Conservation (phyloP, 73 alveolate species). For the Loxodes magnus region DNA sequence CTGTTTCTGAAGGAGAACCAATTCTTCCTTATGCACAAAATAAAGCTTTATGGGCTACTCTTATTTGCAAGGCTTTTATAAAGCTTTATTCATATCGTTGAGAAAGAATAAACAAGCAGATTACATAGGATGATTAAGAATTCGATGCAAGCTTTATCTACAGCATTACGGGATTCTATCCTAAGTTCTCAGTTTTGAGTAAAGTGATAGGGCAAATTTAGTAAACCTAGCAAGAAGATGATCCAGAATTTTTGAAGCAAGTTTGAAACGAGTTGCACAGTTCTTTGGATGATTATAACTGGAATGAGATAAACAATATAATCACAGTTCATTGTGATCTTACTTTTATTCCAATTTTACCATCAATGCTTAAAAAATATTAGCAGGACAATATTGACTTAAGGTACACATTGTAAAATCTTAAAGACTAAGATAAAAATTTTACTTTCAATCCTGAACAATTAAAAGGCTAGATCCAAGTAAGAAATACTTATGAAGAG, state of each 20-base stretch:
- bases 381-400: too few species aligned
- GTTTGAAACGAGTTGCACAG: slow-evolving; percentile 16
- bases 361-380: too few species aligned
- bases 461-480: too few species aligned
- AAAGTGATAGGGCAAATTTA: too few species aligned
- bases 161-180: slow-evolving; percentile 94
- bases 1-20: slow-evolving; percentile 68
- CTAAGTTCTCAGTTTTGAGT: too few species aligned
- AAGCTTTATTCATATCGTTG: slow-evolving; percentile 76
- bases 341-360: slow-evolving; percentile 6
- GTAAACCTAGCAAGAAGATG: too few species aligned
- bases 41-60: slow-evolving; percentile 89
- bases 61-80: slow-evolving; percentile 79
- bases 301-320: slow-evolving; percentile 10
- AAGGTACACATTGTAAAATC: too few species aligned
- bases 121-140: slow-evolving; percentile 36
- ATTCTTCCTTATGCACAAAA: slow-evolving; percentile 83
- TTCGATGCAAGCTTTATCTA: slow-evolving; percentile 83
- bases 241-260: too few species aligned
- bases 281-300: slow-evolving; percentile 18
- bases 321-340: slow-evolving; percentile 12
- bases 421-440: too few species aligned
- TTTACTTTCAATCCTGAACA: too few species aligned
- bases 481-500: too few species aligned
- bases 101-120: slow-evolving; percentile 37